Evolutionary conservation across 2,329 filamentous ascomycete genomes (phyloP).

Genomic region (Cordyceps militaris): DNA sequence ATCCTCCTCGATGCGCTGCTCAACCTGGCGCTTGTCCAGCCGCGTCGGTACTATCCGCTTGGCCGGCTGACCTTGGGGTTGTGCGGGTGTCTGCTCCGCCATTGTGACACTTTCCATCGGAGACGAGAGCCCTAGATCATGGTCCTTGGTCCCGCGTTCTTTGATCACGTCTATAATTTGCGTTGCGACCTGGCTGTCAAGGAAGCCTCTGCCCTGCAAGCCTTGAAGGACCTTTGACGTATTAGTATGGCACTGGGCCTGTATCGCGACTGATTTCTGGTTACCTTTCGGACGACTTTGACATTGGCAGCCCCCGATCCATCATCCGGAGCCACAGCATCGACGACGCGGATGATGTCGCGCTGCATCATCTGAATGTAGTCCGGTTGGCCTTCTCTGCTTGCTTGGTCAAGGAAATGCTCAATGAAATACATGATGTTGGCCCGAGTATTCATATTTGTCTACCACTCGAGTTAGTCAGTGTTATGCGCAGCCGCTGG

Average conservation of each 20-base stretch:
- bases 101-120: slow-evolving; percentile 39
- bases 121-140: slow-evolving; percentile 47
- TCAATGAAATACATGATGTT: slow-evolving; percentile 99
- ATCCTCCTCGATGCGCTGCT: slow-evolving; percentile 96
- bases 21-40: slow-evolving; percentile 80
- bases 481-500: neutral
- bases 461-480: slow-evolving; percentile 38
- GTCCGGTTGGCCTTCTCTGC: slow-evolving; percentile 65
- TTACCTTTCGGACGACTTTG: slow-evolving; percentile 78
- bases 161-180: slow-evolving; percentile 81
- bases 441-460: slow-evolving; percentile 91
- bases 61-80: slow-evolving; percentile 31
- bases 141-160: slow-evolving; percentile 62
- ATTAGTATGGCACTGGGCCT: neutral
- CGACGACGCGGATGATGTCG: slow-evolving; percentile 85
- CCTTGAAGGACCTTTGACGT: slow-evolving; percentile 55
- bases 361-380: slow-evolving; percentile 94
- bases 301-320: slow-evolving; percentile 88
- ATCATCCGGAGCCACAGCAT: slow-evolving; percentile 82
- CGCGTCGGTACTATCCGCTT: slow-evolving; percentile 29
- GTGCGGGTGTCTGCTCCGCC: slow-evolving; percentile 34
- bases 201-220: slow-evolving; percentile 62
- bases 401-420: slow-evolving; percentile 80
- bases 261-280: slow-evolving; percentile 17
- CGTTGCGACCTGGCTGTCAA: slow-evolving; percentile 64